Percentiles rank a stretch among this genome's conserved stretches.
phyloP scores from a whole-genome alignment of 371 early-diverging fungal genomes.

The Globomyces sp. region DNA sequence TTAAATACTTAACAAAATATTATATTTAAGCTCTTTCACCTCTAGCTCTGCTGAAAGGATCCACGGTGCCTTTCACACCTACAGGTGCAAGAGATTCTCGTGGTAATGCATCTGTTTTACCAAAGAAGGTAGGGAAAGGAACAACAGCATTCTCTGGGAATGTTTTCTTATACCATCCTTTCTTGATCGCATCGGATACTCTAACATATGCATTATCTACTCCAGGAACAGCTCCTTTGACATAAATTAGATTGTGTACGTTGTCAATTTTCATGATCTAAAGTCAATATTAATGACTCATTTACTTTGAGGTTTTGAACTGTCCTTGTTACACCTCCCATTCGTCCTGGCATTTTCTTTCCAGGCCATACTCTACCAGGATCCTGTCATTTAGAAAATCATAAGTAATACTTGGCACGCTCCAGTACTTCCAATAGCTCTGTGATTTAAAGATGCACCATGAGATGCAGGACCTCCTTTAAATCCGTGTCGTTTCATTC shows the following conservation, averaged over 20 bases:
- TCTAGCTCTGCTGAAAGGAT: slow-evolving; percentile 34
- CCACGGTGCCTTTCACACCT: slow-evolving; percentile 20
- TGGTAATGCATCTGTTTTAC: slow-evolving; percentile 19
- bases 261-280: slow-evolving; percentile 82
- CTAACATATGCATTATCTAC: slow-evolving; percentile 78
- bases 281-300: slow-evolving; percentile 29
- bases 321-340: slow-evolving; percentile 85
- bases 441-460: slow-evolving; percentile 89
- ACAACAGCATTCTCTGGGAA: slow-evolving; percentile 42
- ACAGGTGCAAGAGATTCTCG: slow-evolving; percentile 40
- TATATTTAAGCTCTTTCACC: slow-evolving; percentile 21
- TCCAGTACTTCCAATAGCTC: slow-evolving; percentile 95
- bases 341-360: slow-evolving; percentile 97
- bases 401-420: slow-evolving; percentile 63
- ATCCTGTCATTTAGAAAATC: slow-evolving; percentile 40
- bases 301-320: slow-evolving; percentile 74
- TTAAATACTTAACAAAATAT: too few species aligned
- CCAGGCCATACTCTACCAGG: slow-evolving; percentile 94
- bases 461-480: slow-evolving; percentile 91
- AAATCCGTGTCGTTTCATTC: slow-evolving; percentile 96
- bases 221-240: slow-evolving; percentile 92
- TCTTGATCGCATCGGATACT: slow-evolving; percentile 84
- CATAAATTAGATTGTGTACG: slow-evolving; percentile 76
- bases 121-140: slow-evolving; percentile 52
- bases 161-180: slow-evolving; percentile 36